Percentiles rank a stretch among this genome's conserved stretches.
phyloP scores from a whole-genome alignment of 2,329 filamentous ascomycete species.

The Plenodomus lindquistii region DNA sequence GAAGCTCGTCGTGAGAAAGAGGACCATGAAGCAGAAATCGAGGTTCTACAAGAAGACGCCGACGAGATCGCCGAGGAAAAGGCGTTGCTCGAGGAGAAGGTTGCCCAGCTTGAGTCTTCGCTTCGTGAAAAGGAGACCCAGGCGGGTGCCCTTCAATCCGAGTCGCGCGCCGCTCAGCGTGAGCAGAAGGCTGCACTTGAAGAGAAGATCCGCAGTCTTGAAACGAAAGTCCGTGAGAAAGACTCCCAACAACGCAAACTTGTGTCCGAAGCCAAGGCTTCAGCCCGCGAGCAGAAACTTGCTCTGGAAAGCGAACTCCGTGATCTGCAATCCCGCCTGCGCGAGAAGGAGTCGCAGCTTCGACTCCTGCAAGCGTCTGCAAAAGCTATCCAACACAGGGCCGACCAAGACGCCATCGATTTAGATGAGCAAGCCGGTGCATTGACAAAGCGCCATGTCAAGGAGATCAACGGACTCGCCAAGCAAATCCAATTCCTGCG shows the following conservation, averaged over 20 bases:
- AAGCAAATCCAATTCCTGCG: conserved; percentile 93
- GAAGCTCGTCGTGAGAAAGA: conserved; percentile 50
- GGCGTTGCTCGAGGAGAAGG: conserved; percentile 62
- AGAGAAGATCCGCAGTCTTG: conserved; percentile 56
- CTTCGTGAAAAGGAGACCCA: conserved; percentile 44
- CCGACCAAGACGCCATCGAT: conserved; percentile 34
- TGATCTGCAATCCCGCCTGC: conserved; percentile 25
- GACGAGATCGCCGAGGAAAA: conserved; percentile 54
- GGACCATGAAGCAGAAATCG: conserved; percentile 61
- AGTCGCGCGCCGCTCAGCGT: conserved; percentile 61
- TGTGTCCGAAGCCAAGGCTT: conserved; percentile 31
- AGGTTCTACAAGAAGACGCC: conserved; percentile 49
- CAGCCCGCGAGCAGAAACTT: conserved; percentile 48
- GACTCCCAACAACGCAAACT: conserved; percentile 34
- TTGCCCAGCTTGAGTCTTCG: conserved; percentile 45
- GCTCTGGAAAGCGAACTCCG: conserved; percentile 56
- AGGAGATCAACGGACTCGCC: conserved; percentile 78
- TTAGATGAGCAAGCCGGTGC: conserved; percentile 58
- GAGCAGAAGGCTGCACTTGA: conserved; percentile 46
- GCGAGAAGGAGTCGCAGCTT: conserved; percentile 32
- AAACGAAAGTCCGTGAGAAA: conserved; percentile 33
- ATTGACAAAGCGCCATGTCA: conserved; percentile 70
- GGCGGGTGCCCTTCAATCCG: conserved; percentile 19
- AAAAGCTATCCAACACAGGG: conserved; percentile 34
- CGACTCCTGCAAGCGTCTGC: conserved; percentile 32